Evolutionary conservation across 2,329 filamentous ascomycete genomes (phyloP).

Genomic region (Fusarium coicis): DNA sequence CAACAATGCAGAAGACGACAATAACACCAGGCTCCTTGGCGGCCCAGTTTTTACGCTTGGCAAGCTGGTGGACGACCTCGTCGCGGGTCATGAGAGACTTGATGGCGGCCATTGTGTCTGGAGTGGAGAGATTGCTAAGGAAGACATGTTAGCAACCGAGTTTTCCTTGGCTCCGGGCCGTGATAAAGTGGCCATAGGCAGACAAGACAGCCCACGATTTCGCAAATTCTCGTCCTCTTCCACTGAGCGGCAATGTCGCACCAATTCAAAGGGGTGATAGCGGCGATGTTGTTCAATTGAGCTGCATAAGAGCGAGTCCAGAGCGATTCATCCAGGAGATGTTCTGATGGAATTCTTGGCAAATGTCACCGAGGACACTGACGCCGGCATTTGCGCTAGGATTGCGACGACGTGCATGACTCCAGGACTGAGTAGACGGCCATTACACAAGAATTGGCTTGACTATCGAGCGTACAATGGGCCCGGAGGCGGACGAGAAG

Average conservation of each 20-base stretch:
- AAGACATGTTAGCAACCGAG: slow-evolving; percentile 11
- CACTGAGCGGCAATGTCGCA: slow-evolving; percentile 15
- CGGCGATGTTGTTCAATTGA: slow-evolving; percentile 21
- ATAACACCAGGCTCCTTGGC: slow-evolving; percentile 53
- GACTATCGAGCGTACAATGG: slow-evolving; percentile 7
- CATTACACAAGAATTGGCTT: slow-evolving; percentile 22
- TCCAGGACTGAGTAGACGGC: slow-evolving; percentile 8
- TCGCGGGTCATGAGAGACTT: slow-evolving; percentile 53
- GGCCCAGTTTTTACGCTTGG: slow-evolving; percentile 57
- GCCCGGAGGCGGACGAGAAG: slow-evolving; percentile 8
- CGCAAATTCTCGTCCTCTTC: slow-evolving; percentile 6
- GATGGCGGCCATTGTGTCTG: slow-evolving; percentile 56
- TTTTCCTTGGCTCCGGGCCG: background rate
- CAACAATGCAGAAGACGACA: slow-evolving; percentile 57
- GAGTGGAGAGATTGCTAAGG: slow-evolving; percentile 44
- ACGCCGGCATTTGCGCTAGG: slow-evolving; percentile 17
- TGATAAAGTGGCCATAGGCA: background rate
- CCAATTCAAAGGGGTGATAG: slow-evolving; percentile 14
- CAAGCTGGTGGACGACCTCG: slow-evolving; percentile 51
- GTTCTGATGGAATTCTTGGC: slow-evolving; percentile 20
- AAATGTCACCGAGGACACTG: slow-evolving; percentile 18
- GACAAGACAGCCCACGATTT: background rate
- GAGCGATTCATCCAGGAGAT: background rate
- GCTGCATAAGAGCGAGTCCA: slow-evolving; percentile 1
- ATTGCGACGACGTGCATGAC: slow-evolving; percentile 24